Conservation (phyloP, 805 yeast species). For the Pichia pseudocactophila region DNA sequence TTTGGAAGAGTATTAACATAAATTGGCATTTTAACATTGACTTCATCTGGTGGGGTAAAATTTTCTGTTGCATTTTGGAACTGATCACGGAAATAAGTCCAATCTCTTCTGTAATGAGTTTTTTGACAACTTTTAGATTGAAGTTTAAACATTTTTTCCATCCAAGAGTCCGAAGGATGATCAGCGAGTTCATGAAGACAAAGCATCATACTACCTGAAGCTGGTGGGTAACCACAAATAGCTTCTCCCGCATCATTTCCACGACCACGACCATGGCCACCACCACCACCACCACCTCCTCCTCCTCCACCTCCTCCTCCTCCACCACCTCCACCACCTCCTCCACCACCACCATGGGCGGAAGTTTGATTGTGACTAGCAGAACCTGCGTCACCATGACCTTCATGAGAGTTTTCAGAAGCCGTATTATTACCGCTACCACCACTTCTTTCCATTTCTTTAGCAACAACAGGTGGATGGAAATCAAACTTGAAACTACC, state of each 20-base stretch:
- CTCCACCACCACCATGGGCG: too few relatives aligned
- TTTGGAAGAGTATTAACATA: slow-evolving; percentile 15
- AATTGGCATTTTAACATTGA: slow-evolving; percentile 9
- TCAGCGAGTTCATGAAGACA: slow-evolving; percentile 9
- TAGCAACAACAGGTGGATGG: too few relatives aligned
- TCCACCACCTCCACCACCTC: too few relatives aligned
- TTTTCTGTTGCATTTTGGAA: slow-evolving; percentile 26
- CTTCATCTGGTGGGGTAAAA: slow-evolving; percentile 8
- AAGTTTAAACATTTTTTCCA: slow-evolving; percentile 3
- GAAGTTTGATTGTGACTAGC: too few relatives aligned
- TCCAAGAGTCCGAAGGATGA: background rate
- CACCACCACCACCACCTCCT: too few relatives aligned
- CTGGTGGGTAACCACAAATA: slow-evolving; percentile 16
- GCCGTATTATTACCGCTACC: too few relatives aligned
- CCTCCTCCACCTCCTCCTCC: too few relatives aligned
- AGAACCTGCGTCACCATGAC: too few relatives aligned
- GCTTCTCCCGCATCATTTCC: slow-evolving; percentile 3
- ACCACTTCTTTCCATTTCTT: too few relatives aligned
- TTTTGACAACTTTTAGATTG: slow-evolving; percentile 3
- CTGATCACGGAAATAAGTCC: slow-evolving; percentile 14
- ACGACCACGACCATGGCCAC: too few relatives aligned
- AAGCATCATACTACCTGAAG: slow-evolving; percentile 11
- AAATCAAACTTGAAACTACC: too few relatives aligned
- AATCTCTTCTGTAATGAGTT: slow-evolving; percentile 13
- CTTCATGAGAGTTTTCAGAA: too few relatives aligned